phyloP scores from a whole-genome alignment of 2,329 filamentous ascomycete genomes.

The Neofusicoccum cordaticola region DNA sequence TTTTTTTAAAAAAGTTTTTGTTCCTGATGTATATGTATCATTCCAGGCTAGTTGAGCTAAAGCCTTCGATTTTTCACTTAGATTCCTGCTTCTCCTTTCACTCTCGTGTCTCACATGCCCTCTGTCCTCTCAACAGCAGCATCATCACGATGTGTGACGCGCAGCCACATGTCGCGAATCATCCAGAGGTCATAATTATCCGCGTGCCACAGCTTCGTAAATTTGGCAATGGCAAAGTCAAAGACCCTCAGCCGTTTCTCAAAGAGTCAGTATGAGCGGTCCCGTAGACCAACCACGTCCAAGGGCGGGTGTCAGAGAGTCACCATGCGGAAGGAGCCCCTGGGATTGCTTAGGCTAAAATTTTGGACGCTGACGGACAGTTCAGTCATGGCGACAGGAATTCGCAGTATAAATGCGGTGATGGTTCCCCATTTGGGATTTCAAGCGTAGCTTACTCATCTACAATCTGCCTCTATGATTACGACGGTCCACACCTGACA shows the following conservation, averaged over 20 bases:
- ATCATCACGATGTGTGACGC: neutral
- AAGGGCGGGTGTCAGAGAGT: neutral
- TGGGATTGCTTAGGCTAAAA: no score
- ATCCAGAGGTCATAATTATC: conserved; percentile 24
- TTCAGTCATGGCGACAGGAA: no score
- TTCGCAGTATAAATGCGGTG: no score
- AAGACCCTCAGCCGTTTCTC: conserved; percentile 28
- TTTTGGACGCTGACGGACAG: no score
- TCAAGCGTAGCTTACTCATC: no score
- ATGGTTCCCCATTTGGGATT: no score
- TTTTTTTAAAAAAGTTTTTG: no score
- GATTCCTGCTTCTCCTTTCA: no score
- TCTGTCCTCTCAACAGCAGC: neutral
- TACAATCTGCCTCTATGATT: neutral
- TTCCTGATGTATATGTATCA: no score
- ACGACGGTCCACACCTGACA: neutral
- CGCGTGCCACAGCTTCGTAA: conserved; percentile 28
- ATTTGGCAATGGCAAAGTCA: conserved; percentile 28
- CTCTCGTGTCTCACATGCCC: neutral
- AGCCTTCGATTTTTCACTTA: no score
- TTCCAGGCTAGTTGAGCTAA: no score
- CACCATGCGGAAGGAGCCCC: conserved; percentile 23
- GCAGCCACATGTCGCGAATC: conserved; percentile 20
- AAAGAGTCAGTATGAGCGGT: neutral
- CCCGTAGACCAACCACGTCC: no score